Base-by-base conservation (phyloP, 345 rosid species). In the Schrenkiella parvula region DNA sequence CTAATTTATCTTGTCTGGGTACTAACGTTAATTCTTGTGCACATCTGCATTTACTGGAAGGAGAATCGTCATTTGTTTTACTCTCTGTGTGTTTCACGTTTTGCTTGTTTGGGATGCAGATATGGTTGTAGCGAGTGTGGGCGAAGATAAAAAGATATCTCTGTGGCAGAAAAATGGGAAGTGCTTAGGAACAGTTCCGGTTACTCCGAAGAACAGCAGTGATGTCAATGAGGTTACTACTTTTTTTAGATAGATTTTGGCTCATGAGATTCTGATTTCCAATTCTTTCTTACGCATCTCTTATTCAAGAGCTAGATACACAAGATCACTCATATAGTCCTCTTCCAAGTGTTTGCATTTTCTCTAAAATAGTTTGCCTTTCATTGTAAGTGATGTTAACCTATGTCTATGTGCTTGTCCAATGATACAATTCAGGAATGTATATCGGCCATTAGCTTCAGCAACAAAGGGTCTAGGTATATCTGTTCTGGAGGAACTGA, bases 401-500 rank as follows among this genome's bases (percentile, higher is more conserved):
- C 29, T 39, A 13, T 39, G 64, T 42, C 1, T 68, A 8, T 56
- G 6, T 55, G 43, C 64, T 28, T 41, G 48, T 23, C 17, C 6
- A 14, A 54, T 43, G n/a, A 42, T n/a, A n/a, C n/a, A 69, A 32
- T 80, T 48, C 87, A 93, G 98, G 98, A 91, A 75, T 87, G 91
- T 64, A 81, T 91, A 75, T 80, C 70, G 56, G 86, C 88, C 75
- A 88, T 93, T 54, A 86, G 83, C 82, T 93, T 91, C 80, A 87
- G 95, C 82, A 88, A 81, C 80, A 93, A 88, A 76, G 91, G 89
- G 23, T 93, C 98, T 47, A 85, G 97, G 77, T 93, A 93, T 62
- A 84, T 91, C 75, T 93, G 98, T 78, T 91, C 97, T 6, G 97
- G 98, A 42, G 97, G 98, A 72, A 88, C 84, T 74, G 87, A 91